Evolutionary conservation across 2,329 filamentous ascomycete genomes (phyloP), one percentile per base, ranked within the genome.

Genomic region (Fusarium sp.): DNA sequence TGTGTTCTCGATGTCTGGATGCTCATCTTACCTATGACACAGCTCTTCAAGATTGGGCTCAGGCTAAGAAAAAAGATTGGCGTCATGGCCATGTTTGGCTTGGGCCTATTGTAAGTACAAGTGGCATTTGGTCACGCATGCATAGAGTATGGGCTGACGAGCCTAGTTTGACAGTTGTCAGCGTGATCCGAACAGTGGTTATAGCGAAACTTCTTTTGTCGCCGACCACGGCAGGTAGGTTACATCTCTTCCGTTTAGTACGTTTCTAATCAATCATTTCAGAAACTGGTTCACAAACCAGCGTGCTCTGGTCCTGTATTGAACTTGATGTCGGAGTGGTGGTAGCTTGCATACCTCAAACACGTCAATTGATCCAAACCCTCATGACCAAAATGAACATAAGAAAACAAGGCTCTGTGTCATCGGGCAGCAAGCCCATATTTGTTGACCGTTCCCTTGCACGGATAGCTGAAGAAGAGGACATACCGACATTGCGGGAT

Each of bases 21-120:
- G 64, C 63, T 67, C 2, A 26, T 67, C 2, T 19, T 67, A 1
- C 64, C 64, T 1, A 49, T 67, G 63, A 67, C 64, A 0, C 64
- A 67, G 10, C 15, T 67, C 0, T 57, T 57, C 3, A 52, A 67
- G 1, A 19, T 67, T 0, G 57, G 57, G 1, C 21, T 67, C 0
- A 62, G 40, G 13, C 7, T 22, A 0, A 39, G 38, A 1, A 62
- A 63, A 24, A 67, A 63, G 38, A 39, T 67, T 1, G 19, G 4
- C 0, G 61, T 64, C 0, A 52, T 64, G 28, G 33, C n/a, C 0
- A 65, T 64, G 61, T 67, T 67, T 45, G 39, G 64, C 0, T 4
- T 67, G 3, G 64, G 64, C 6, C 0, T 67, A 0, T 53, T 67
- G 64, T 67, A 28, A 28, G 63, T 45, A 31, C 1, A 31, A 31